Evolutionary conservation across 148 eudicot genomes (phyloP).

Genomic region (Gaultheria prostrata): DNA sequence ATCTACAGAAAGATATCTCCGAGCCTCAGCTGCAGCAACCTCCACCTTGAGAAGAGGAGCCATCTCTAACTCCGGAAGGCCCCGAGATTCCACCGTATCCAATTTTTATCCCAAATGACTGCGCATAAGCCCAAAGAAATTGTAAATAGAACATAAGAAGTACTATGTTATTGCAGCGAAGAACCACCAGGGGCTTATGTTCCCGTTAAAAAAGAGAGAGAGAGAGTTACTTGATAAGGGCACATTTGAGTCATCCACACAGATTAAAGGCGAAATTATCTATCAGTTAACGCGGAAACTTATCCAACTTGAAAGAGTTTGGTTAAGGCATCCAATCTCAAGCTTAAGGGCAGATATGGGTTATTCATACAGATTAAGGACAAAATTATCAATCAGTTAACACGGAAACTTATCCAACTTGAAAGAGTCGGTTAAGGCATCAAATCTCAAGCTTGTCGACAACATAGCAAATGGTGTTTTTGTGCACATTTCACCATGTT

Average conservation of each 20-base stretch:
- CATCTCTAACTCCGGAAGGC: slow-evolving; percentile 30
- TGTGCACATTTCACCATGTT: not conserved
- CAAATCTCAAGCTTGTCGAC: not conserved
- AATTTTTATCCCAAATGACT: slow-evolving; percentile 39
- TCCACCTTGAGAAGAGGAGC: slow-evolving; percentile 28
- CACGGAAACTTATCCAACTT: not conserved
- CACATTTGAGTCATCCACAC: not conserved
- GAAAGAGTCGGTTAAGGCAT: not conserved
- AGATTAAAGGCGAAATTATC: not conserved
- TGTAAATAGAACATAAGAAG: not conserved
- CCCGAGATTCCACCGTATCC: slow-evolving; percentile 33
- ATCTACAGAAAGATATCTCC: not conserved
- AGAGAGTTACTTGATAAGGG: not conserved
- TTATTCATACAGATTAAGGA: not conserved
- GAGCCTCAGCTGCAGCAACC: slow-evolving; percentile 31
- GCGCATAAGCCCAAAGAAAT: not conserved
- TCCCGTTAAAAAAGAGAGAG: no score
- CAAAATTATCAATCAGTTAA: not conserved
- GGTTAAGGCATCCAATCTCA: not conserved
- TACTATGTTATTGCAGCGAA: not conserved
- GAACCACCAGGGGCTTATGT: not conserved
- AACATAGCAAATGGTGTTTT: not conserved
- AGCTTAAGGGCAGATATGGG: not conserved
- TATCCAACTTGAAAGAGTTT: not conserved
- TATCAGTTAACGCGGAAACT: not conserved